Base-by-base conservation (phyloP, 176 grass and related monocot species). In the Oryza brachyantha region DNA sequence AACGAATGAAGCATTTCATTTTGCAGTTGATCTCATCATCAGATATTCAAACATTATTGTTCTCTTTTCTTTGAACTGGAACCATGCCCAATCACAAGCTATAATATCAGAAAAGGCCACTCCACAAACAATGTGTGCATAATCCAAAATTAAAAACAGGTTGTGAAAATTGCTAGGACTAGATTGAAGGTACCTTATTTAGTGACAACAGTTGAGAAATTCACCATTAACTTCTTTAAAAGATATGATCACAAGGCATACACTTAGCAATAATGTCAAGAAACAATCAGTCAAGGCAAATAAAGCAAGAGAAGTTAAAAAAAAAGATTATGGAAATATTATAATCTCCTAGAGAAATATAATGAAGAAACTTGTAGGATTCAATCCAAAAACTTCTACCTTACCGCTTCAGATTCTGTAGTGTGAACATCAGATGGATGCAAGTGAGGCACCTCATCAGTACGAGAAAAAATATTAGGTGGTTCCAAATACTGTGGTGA, bases 321-420 rank as follows among this genome's bases (percentile, higher is more conserved):
- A 57, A 55, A 57, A 62, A 38, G 13, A 14, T 38, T 54, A 14
- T 19, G 60, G 8, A 60, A 59, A 29, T 28, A 77, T 27, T 24
- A 3, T 46, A 84, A 73, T 81, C 34, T 77, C 70, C 50, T 55
- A 62, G 8, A 68, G 13, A 68, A 79, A 80, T 75, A 3, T 61
- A 78, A 84, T 84, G 29, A 41, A 60, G 76, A 84, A 24, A 71
- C 17, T 26, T 73, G 37, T 16, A 68, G 17, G 68, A 81, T 34
- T 69, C 50, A 60, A 31, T 83, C 27, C 17, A 45, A 13, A 75
- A 81, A 68, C 72, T 19, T 80, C 81, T 46, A 11, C 67, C 72
- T 79, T 86, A 97, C 94, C 91, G 59, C 43, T 77, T 79, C 69
- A 68, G 72, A 61, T 64, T 79, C 72, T 69, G 27, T 79, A 74